Evolutionary conservation across 2,329 filamentous ascomycete genomes (phyloP).

Genomic region (Colletotrichum limetticola): DNA sequence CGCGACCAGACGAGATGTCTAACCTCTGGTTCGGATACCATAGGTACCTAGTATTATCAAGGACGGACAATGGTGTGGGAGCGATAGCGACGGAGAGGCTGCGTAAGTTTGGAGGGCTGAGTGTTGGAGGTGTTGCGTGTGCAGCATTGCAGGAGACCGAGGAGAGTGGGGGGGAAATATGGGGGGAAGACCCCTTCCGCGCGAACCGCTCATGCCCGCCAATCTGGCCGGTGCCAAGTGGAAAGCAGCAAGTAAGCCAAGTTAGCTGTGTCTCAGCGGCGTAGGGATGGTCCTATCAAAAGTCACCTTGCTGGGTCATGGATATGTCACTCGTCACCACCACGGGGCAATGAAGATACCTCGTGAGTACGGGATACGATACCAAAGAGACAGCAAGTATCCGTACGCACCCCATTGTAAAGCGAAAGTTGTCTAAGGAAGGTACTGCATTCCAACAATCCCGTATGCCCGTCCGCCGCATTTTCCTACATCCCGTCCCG

Average conservation of each 20-base stretch:
- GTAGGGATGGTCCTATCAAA: conserved; percentile 16
- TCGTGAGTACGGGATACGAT: background rate
- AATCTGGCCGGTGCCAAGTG: conserved; percentile 19
- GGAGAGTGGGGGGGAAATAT: background rate
- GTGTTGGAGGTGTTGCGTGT: background rate
- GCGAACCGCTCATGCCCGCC: conserved; percentile 21
- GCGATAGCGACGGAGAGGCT: background rate
- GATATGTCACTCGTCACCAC: background rate
- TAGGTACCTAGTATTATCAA: background rate
- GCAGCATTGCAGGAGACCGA: background rate
- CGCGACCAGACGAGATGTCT: background rate
- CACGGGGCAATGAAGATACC: background rate
- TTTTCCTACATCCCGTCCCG: background rate
- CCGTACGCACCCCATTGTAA: background rate
- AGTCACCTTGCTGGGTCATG: conserved; percentile 9
- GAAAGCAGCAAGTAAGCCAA: conserved; percentile 9
- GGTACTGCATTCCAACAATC: background rate
- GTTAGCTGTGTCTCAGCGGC: conserved; percentile 22
- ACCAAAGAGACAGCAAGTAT: too few species aligned
- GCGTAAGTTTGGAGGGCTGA: background rate
- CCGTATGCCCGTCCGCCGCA: background rate
- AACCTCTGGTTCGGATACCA: background rate
- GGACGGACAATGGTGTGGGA: background rate
- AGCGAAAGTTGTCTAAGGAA: background rate
- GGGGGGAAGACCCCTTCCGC: conserved; percentile 18